A percentile compares a stretch with the other conserved stretches of the same genome.
Evolutionary conservation across 2,329 filamentous ascomycete species (phyloP).

Genomic region (Colletotrichum siamense): DNA sequence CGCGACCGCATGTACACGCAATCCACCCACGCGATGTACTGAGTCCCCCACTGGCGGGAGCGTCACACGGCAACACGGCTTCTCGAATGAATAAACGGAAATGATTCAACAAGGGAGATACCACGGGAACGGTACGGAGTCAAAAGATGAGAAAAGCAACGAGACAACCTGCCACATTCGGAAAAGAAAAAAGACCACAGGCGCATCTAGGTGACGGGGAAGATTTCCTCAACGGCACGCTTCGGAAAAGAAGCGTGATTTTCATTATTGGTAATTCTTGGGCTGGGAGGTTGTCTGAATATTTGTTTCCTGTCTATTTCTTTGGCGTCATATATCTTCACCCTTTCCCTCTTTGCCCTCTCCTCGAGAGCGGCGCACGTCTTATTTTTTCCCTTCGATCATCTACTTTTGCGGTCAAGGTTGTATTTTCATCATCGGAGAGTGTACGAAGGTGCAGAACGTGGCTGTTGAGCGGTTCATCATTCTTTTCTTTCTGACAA

Average conservation of each 20-base stretch:
- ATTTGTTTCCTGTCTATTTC: neutral
- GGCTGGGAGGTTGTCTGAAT: constrained; percentile 7
- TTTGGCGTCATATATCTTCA: neutral
- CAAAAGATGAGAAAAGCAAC: neutral
- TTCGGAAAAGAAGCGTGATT: neutral
- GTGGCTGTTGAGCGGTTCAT: constrained; percentile 8
- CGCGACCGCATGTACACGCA: constrained; percentile 18
- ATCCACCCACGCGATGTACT: constrained; percentile 8
- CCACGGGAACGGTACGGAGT: constrained; percentile 5
- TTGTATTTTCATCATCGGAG: constrained; percentile 1
- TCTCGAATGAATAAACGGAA: constrained; percentile 5
- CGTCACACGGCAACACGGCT: neutral
- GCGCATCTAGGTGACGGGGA: neutral
- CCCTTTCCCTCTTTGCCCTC: neutral
- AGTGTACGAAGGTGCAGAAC: constrained; percentile 12
- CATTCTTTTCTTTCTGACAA: neutral
- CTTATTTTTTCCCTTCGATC: neutral
- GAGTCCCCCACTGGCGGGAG: neutral
- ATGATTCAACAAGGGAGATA: neutral
- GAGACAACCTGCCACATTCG: neutral
- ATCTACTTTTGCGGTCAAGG: neutral
- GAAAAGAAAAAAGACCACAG: neutral
- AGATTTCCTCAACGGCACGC: neutral
- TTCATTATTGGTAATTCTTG: neutral
- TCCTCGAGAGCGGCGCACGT: neutral